Conservation (phyloP, 495 filamentous ascomycete species). For the Aspergillus taichungensis region DNA sequence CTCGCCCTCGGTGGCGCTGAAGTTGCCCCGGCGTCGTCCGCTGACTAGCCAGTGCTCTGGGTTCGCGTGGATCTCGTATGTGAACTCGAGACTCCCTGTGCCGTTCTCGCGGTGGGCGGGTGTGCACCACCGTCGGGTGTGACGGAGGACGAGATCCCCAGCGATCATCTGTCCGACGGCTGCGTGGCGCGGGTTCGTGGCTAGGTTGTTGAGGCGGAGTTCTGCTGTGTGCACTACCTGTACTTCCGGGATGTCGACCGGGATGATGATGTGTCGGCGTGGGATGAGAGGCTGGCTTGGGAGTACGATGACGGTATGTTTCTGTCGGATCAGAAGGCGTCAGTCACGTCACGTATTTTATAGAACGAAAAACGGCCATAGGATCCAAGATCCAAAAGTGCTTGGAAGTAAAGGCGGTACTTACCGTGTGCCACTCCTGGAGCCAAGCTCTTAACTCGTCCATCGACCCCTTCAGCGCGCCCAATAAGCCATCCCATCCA, state of each 20-base stretch:
- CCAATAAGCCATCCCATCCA: slow-evolving; percentile 35
- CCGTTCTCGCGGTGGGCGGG: slow-evolving; percentile 25
- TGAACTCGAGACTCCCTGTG: slow-evolving; percentile 59
- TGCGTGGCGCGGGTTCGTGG: slow-evolving; percentile 32
- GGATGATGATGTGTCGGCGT: slow-evolving; percentile 39
- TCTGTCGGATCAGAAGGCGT: slow-evolving; percentile 10
- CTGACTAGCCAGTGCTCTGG: slow-evolving; percentile 77
- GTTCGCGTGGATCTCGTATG: slow-evolving; percentile 71
- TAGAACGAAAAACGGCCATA: too few relatives aligned
- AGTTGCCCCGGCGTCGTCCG: slow-evolving; percentile 69
- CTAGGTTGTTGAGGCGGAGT: slow-evolving; percentile 44
- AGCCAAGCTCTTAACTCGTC: slow-evolving; percentile 35
- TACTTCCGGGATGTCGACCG: slow-evolving; percentile 78
- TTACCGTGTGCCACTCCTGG: slow-evolving; percentile 40
- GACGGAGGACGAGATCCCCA: slow-evolving; percentile 61
- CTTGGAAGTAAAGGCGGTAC: slow-evolving; percentile 4
- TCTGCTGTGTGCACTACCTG: slow-evolving; percentile 78
- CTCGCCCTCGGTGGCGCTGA: slow-evolving; percentile 49
- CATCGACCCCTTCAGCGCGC: slow-evolving; percentile 28
- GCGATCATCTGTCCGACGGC: slow-evolving; percentile 61
- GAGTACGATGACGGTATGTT: slow-evolving; percentile 27
- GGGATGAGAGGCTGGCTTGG: slow-evolving; percentile 24
- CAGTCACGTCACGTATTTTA: too few relatives aligned
- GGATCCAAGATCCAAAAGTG: too few relatives aligned
- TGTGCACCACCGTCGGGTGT: slow-evolving; percentile 73